Base-by-base conservation (phyloP, 495 filamentous ascomycete genomes). In the Entonaema liquescens region DNA sequence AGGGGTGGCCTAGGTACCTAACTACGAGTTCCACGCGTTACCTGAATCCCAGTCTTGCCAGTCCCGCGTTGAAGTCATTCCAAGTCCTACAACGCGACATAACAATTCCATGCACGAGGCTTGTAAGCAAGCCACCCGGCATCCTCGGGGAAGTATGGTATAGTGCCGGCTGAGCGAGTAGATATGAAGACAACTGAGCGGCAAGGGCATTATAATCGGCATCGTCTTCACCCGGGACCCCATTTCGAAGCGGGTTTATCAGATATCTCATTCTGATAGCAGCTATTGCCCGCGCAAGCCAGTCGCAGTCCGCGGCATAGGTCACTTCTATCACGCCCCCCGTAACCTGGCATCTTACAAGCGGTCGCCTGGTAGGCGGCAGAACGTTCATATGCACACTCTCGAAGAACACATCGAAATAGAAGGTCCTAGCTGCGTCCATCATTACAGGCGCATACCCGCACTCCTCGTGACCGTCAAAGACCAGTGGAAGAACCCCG, bases 331-430 rank as follows among this genome's bases (percentile, higher is more conserved):
- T 9, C 1, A 28, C 13, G 28, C 12, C 23, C 17, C 13, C n/a
- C 2, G 53, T 35, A 5, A 23, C 2, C 0, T 4, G 2, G 3
- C 11, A 56, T 9, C 5, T 56, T 19, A 56, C 13, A 5, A 3
- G 5, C 29, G 17, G 28, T 15, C 17, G 2, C 5, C 1, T 0
- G 17, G 2, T 28, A 56, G 42, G 12, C 23, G 42, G 42, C 5
- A 56, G 12, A 19, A 17, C 8, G n/a, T 13, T n/a, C 0, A 31
- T 0, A 2, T 4, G 28, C 12, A 11, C 17, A 15, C 15, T 29
- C 17, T 56, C 53, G 28, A 36, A 56, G 29, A 35, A 56, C 25
- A 23, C 53, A 13, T 56, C 53, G n/a, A 15, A 29, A n/a, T 56
- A 56, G 6, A 56, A 56, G 8, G 53, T 12, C 11, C 28, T 35